Base-by-base conservation (phyloP, 2,329 filamentous ascomycete genomes). In the Atkinsonella hypoxylon region DNA sequence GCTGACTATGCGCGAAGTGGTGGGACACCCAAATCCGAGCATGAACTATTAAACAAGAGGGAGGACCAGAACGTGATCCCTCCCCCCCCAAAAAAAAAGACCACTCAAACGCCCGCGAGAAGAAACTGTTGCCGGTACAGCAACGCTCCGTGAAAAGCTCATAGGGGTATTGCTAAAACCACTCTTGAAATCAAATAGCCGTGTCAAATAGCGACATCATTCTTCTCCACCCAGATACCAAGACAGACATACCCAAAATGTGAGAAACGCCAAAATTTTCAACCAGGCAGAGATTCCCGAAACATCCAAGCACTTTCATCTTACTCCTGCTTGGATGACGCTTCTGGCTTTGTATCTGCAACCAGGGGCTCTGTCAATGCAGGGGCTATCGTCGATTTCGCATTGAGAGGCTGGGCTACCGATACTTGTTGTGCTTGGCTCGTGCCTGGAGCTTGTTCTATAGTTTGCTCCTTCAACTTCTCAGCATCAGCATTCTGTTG, bases 401-500 rank as follows among this genome's bases (percentile, higher is more conserved):
- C 18, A 30, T 36, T 32, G 17, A 18, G 31, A 36, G 40, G 40
- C 32, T 39, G 18, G 20, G 32, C n/a, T 39, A 30, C 22, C 22
- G 43, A 40, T 17, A 15, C 26, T 17, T 31, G 20, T 8, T 49
- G 47, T 18, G 18, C 4, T 20, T 49, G 11, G 6, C 30, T 40
- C 22, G 26, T 4, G 10, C 30, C 43, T 13, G 17, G 31, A 7
- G 17, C 22, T 18, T 31, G 18, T 32, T 47, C 39, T 2, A 13
- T 17, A 10, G 20, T 32, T 11, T 10, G 30, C 36, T 52, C 51
- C 34, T 32, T 51, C 6, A 34, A 10, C 9, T 17, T 32, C 32
- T 53, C 45, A 5, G 17, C 41, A 43, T 51, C 51, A 12, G 36
- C 22, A n/a, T 26, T 45, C 7, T 44, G 20, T 10, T 45, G 47